Percentiles rank a stretch among this genome's conserved stretches.
phyloP scores from a whole-genome alignment of 768 basidiomycete species.

The Auricularia heimuer region DNA sequence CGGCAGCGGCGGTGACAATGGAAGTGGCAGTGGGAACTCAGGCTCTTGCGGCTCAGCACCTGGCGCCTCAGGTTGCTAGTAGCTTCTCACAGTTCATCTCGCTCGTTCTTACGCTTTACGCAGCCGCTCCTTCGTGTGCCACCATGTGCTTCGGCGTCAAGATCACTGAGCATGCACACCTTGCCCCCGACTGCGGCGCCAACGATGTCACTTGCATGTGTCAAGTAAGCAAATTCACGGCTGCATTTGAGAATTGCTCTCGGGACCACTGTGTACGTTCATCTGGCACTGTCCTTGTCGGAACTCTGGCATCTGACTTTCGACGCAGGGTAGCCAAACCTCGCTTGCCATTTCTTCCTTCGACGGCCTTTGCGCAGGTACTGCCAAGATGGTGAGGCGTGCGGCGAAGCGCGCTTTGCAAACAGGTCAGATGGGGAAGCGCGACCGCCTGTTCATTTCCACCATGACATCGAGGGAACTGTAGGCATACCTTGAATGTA shows the following conservation, averaged over 20 bases:
- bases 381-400: background rate
- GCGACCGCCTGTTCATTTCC: background rate
- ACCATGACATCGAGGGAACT: background rate
- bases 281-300: background rate
- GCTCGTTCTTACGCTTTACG: background rate
- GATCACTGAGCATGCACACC: background rate
- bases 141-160: conserved; percentile 2
- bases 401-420: background rate
- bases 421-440: background rate
- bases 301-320: background rate
- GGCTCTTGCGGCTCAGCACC: background rate
- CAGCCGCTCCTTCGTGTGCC: background rate
- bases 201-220: background rate
- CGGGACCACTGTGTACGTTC: background rate
- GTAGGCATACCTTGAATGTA: background rate
- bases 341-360: background rate
- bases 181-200: background rate
- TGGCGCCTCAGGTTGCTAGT: background rate
- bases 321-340: background rate
- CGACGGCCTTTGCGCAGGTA: background rate
- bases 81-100: background rate
- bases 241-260: background rate
- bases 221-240: background rate
- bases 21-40: background rate
- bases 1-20: no score